Evolutionary conservation across 2,329 filamentous ascomycete species (phyloP).

Genomic region (Neoascochyta sp.): DNA sequence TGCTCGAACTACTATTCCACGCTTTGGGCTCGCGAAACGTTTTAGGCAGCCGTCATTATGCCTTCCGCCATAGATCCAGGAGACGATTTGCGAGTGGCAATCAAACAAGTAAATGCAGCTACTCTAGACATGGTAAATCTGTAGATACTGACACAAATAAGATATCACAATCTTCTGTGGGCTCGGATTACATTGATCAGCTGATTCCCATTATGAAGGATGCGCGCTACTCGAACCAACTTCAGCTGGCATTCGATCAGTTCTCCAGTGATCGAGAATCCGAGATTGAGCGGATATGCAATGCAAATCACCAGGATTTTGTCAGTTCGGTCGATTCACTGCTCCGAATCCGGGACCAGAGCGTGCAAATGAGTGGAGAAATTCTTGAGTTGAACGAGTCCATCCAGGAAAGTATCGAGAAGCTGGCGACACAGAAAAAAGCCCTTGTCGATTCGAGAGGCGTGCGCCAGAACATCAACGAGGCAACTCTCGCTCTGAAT

Average conservation of each 20-base stretch:
- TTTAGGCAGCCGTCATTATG: slow-evolving; percentile 21
- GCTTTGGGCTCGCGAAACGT: slow-evolving; percentile 3
- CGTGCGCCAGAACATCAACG: slow-evolving; percentile 92
- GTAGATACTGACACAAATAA: slow-evolving; percentile 41
- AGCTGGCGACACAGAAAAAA: slow-evolving; percentile 90
- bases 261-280: slow-evolving; percentile 83
- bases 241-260: slow-evolving; percentile 73
- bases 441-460: slow-evolving; percentile 87
- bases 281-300: slow-evolving; percentile 91
- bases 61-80: slow-evolving; percentile 42
- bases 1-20: too few species aligned
- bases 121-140: neutral
- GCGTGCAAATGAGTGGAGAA: slow-evolving; percentile 80
- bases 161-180: slow-evolving; percentile 89
- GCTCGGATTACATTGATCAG: slow-evolving; percentile 92
- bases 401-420: slow-evolving; percentile 92
- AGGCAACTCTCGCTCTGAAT: slow-evolving; percentile 81
- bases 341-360: slow-evolving; percentile 87
- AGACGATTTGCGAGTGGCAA: slow-evolving; percentile 48
- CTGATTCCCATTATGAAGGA: slow-evolving; percentile 92
- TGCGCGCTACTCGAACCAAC: slow-evolving; percentile 70
- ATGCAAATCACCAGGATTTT: slow-evolving; percentile 96
- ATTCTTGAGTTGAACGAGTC: slow-evolving; percentile 91
- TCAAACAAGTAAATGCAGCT: slow-evolving; percentile 46
- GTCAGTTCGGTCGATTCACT: slow-evolving; percentile 89